A percentile compares a stretch with the other conserved stretches of the same genome.
phyloP scores from a whole-genome alignment of 2,329 filamentous ascomycete genomes.

The Sporothrix globosa region DNA sequence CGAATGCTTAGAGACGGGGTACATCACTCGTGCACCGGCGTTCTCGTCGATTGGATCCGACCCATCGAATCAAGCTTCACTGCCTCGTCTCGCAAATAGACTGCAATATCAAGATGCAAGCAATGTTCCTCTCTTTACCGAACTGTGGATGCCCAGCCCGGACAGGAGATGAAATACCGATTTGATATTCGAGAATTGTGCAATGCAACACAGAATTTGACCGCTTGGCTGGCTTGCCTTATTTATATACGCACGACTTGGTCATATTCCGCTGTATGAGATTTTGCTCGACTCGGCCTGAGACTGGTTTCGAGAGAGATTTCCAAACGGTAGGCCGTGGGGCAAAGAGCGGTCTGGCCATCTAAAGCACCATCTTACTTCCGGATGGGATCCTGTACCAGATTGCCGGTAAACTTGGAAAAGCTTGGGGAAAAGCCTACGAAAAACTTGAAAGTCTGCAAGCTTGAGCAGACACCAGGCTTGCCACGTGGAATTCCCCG shows the following conservation, averaged over 20 bases:
- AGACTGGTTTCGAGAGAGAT: not conserved
- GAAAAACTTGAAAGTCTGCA: not conserved
- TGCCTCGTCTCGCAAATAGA: not conserved
- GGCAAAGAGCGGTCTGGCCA: conserved; percentile 27
- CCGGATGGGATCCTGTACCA: conserved; percentile 4
- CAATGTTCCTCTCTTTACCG: not conserved
- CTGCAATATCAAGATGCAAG: not conserved
- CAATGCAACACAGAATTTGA: not conserved
- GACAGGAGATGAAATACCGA: not conserved
- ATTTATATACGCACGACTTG: not conserved
- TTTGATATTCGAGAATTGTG: not conserved
- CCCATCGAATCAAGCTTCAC: not conserved
- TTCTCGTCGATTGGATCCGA: not conserved
- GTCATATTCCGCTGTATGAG: not conserved
- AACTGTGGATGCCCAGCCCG: not conserved
- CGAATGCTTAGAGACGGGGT: conserved; percentile 14
- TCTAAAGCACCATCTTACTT: not conserved
- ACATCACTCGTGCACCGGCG: not conserved
- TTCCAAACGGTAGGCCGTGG: not conserved
- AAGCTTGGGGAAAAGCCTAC: not conserved
- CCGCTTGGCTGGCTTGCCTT: not conserved
- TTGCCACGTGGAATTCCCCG: conserved; percentile 12
- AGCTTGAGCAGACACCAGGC: not conserved
- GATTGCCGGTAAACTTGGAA: not conserved
- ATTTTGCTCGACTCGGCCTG: not conserved